These are phyloP conservation scores for Umbelopsis isabellina DNA, from an alignment of 192 early-diverging fungal species.

Conservation along the genomic window DNA sequence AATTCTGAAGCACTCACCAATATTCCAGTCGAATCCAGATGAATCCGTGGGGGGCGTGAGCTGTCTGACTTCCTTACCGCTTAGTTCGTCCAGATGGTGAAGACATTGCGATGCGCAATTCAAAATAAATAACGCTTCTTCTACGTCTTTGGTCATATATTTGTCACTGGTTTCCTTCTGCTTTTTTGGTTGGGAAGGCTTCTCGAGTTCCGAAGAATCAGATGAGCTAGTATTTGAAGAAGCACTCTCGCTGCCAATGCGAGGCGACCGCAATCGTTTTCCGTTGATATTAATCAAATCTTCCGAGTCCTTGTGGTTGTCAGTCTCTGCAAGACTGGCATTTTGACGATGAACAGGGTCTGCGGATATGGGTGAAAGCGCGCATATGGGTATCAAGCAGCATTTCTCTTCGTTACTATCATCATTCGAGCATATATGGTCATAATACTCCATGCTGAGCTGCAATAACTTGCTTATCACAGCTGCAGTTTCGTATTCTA, in stretches of 20 bases:
- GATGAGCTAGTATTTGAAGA: neutral
- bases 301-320: neutral
- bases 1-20: neutral
- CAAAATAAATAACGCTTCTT: conserved; percentile 32
- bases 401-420: conserved; percentile 7
- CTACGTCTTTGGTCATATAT: conserved; percentile 1
- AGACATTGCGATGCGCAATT: conserved; percentile 36
- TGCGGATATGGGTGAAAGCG: neutral
- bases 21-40: neutral
- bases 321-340: neutral
- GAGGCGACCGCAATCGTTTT: neutral
- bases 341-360: neutral
- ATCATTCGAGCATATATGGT: conserved; percentile 23
- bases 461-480: conserved; percentile 31
- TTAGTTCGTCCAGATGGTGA: conserved; percentile 27
- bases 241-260: neutral
- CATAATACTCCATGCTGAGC: conserved; percentile 28
- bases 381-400: conserved; percentile 25
- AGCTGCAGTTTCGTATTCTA: conserved; percentile 22
- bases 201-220: neutral
- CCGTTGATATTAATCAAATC: neutral
- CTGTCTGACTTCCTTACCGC: conserved; percentile 13
- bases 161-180: neutral
- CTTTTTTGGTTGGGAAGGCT: neutral
- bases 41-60: neutral